Percentiles rank a stretch among this genome's conserved stretches.
Evolutionary conservation across 176 grass and related monocot genomes (phyloP).

Genomic region (Oryza meyeriana): DNA sequence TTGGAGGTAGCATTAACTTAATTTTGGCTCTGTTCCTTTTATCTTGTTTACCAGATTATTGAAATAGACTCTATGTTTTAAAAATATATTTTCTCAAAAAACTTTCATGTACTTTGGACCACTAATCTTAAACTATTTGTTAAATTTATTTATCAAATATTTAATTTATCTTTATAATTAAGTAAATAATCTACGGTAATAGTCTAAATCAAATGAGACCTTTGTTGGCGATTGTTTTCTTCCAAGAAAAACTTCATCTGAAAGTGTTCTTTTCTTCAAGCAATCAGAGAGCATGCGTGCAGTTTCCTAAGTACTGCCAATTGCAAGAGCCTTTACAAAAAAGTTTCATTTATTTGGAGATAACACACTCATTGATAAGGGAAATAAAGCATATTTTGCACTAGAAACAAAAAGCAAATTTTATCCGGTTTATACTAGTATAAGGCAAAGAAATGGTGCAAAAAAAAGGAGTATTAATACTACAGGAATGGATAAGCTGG

Average conservation of each 20-base stretch:
- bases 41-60: too few species aligned
- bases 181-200: too few species aligned
- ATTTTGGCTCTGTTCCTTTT: too few species aligned
- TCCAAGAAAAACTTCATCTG: not conserved
- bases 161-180: too few species aligned
- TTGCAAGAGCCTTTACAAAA: not conserved
- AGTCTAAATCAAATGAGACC: too few species aligned
- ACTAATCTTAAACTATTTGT: too few species aligned
- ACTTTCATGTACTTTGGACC: too few species aligned
- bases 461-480: not conserved
- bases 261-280: too few species aligned
- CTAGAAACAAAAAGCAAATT: not conserved
- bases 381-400: not conserved
- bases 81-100: too few species aligned
- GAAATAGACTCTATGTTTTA: too few species aligned
- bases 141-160: too few species aligned
- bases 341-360: not conserved
- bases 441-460: not conserved
- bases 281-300: not conserved
- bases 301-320: not conserved
- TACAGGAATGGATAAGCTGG: slow-evolving; percentile 15
- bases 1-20: not conserved
- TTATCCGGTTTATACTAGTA: not conserved
- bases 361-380: not conserved
- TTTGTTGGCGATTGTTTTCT: not conserved